phyloP scores from a whole-genome alignment of 306 rosid genomes.

The Parietaria judaica region DNA sequence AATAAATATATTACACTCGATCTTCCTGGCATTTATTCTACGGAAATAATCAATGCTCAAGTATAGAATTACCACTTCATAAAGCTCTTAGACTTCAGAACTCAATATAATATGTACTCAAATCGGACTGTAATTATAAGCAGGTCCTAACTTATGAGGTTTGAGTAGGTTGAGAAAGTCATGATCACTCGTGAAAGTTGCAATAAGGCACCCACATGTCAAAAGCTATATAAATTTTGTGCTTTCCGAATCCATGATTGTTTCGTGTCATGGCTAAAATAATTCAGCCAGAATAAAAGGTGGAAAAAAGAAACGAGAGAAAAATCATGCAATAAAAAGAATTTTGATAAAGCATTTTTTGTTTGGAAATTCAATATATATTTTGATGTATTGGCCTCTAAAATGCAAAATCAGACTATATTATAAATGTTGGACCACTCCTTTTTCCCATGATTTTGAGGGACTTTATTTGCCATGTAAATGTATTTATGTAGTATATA shows the following conservation, averaged over 20 bases:
- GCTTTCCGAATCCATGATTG: slow-evolving; percentile 19
- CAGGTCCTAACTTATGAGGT: background rate
- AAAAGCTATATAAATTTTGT: slow-evolving; percentile 25
- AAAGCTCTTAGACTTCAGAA: too few relatives aligned
- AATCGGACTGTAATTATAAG: slow-evolving; percentile 7
- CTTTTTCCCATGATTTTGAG: slow-evolving; percentile 16
- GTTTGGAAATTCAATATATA: slow-evolving; percentile 25
- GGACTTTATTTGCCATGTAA: slow-evolving; percentile 1
- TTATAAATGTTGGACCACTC: slow-evolving; percentile 19
- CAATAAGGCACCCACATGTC: slow-evolving; percentile 20
- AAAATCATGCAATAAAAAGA: slow-evolving; percentile 23
- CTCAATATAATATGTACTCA: slow-evolving; percentile 5
- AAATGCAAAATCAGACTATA: slow-evolving; percentile 18
- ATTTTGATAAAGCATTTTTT: slow-evolving; percentile 16
- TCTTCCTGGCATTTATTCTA: too few relatives aligned
- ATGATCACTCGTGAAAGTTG: slow-evolving; percentile 43
- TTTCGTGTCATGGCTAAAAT: slow-evolving; percentile 28
- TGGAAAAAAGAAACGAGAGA: background rate
- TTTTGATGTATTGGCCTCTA: slow-evolving; percentile 23
- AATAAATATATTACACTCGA: too few relatives aligned
- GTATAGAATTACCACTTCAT: too few relatives aligned
- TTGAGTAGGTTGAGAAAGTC: slow-evolving; percentile 30
- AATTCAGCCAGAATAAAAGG: slow-evolving; percentile 5
- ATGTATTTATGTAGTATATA: background rate
- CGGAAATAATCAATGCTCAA: too few relatives aligned